These are phyloP conservation scores for Colletotrichum eleusines DNA, from an alignment of 2,329 filamentous ascomycete species.

Conservation along the genomic window DNA sequence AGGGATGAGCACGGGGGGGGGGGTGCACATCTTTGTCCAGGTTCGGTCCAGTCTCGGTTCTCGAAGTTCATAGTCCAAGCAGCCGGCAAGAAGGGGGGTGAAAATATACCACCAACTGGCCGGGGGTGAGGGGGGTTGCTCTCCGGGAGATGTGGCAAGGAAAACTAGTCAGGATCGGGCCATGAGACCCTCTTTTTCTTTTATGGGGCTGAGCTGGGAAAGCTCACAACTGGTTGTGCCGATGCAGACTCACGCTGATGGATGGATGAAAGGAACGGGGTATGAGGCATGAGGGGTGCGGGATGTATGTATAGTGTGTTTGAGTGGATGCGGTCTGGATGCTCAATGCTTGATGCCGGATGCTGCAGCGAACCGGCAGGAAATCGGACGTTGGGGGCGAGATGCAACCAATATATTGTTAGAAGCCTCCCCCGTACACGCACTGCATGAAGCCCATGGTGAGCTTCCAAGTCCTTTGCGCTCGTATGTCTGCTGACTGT, in stretches of 20 bases:
- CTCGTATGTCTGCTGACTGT: not conserved
- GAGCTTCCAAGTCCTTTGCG: not conserved
- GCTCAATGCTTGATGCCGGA: not conserved
- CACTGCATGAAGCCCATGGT: not conserved
- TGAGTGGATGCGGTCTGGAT: not conserved
- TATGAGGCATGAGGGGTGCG: conserved; percentile 1
- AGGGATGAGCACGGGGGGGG: conserved; percentile 32
- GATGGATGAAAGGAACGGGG: not conserved
- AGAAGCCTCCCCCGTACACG: not conserved
- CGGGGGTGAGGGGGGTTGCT: not conserved
- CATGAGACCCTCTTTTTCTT: not conserved
- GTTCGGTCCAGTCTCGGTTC: conserved; percentile 2
- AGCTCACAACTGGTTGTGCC: not conserved
- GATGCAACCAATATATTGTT: not conserved
- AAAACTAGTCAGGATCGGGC: conserved; percentile 8
- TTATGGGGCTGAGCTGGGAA: conserved; percentile 18
- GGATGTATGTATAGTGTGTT: not conserved
- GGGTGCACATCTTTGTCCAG: conserved; percentile 10
- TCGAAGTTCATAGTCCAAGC: not conserved
- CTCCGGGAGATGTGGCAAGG: conserved; percentile 13
- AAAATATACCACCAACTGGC: no score
- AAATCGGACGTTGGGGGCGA: conserved; percentile 9
- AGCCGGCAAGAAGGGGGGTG: not conserved
- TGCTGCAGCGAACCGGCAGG: conserved; percentile 5
- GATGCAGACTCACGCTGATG: conserved; percentile 2